Base-by-base conservation (phyloP, 2,329 filamentous ascomycete species). In the Cadophora sp. region DNA sequence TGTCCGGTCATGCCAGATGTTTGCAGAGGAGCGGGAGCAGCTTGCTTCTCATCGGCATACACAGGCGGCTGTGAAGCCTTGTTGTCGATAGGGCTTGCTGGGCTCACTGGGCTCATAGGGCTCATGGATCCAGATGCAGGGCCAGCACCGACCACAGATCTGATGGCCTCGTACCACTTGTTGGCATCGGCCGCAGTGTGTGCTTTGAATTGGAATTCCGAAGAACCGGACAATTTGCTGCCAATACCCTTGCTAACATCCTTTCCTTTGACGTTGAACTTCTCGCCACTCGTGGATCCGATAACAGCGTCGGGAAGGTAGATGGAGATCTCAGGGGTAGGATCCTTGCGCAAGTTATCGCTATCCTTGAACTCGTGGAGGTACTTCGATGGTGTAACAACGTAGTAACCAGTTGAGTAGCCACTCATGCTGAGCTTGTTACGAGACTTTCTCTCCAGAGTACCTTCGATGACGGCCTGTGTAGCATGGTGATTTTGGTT, bases 341-440 rank as follows among this genome's bases (percentile, higher is more conserved):
- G 93, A 69, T 97, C 93, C 74, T 87, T 81, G 58, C 85, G 84
- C 61, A 85, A 73, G 75, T 89, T 86, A 75, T 98, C 95, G 77
- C 92, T 91, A 76, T 96, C 94, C 81, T 97, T 97, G 85, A 97
- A 99, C 80, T 97, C 94, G 81, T 99, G 96, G 66, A 99, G 82
- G 81, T 91, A 99, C 76, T 92, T 93, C 66, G 92, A 87, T 0
- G 93, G 91, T 0, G 94, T 97, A 58, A 98, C 88, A 65, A 96
- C 95, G 77, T 97, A 99, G 84, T 96, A 97, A 65, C 87, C 88
- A 0, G 91, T 87, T 70, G 88, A 89, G 80, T 92, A 96, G 66
- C 91, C 91, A 80, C 91, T 85, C 74, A 87, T 88, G 22, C 86
- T 86, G 39, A 93, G 87, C 80, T 97, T 90, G 79, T 97, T 91